Conservation (phyloP, 169 alveolate species). For the Haemoproteus tartakovskyi region DNA sequence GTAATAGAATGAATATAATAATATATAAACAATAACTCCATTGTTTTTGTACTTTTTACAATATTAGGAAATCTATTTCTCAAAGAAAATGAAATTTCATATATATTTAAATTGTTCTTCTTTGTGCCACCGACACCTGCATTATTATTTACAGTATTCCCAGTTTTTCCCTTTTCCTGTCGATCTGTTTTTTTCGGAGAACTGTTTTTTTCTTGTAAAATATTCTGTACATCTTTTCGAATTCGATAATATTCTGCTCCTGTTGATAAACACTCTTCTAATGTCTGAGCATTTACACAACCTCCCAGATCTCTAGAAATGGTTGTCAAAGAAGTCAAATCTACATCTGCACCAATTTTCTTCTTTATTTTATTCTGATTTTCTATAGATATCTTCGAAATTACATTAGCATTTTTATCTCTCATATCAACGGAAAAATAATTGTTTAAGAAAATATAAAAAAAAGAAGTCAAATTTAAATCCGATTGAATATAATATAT, state of each 20-base stretch:
- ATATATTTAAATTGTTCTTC: conserved; percentile 9
- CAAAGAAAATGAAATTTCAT: conserved; percentile 46
- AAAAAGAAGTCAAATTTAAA: conserved; percentile 53
- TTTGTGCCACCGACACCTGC: not conserved
- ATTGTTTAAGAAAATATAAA: conserved; percentile 50
- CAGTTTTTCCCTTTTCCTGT: not conserved
- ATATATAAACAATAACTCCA: conserved; percentile 34
- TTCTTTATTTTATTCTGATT: conserved; percentile 49
- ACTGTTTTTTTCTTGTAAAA: not conserved
- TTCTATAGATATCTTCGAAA: conserved; percentile 26
- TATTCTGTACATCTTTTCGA: conserved; percentile 47
- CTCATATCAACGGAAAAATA: conserved; percentile 34
- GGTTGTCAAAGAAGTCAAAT: conserved; percentile 28
- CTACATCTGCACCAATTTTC: conserved; percentile 12
- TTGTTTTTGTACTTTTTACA: conserved; percentile 46
- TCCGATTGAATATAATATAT: conserved; percentile 39
- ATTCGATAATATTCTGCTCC: conserved; percentile 64
- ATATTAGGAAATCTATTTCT: conserved; percentile 51
- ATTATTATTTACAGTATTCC: not conserved
- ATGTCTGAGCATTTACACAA: conserved; percentile 49
- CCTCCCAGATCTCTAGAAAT: conserved; percentile 35
- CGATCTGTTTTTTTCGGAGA: not conserved
- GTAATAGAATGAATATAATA: conserved; percentile 20
- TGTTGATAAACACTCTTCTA: conserved; percentile 64
- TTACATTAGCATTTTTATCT: conserved; percentile 18